These are phyloP conservation scores for Psidium friedrichsthalianum DNA, from an alignment of 345 rosid species.

Conservation along the genomic window DNA sequence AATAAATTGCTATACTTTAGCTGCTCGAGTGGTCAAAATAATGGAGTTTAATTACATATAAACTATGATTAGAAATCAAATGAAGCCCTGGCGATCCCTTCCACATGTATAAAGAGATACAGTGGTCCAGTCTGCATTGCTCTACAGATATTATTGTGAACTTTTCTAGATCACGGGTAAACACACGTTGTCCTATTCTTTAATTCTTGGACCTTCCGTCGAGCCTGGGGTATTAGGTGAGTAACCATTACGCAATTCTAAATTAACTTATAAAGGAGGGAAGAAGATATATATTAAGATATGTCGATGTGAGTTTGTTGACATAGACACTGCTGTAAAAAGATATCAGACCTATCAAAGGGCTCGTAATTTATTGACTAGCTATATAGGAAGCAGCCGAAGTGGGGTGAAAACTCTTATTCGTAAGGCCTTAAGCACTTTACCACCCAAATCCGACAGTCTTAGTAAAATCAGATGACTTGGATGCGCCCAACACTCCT, in stretches of 20 bases:
- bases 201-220: background rate
- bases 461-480: background rate
- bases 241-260: background rate
- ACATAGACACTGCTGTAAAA: background rate
- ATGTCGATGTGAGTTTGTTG: background rate
- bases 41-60: background rate
- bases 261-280: background rate
- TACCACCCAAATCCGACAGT: background rate
- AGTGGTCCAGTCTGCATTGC: background rate
- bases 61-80: background rate
- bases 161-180: background rate
- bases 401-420: background rate
- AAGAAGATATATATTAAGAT: background rate
- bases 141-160: background rate
- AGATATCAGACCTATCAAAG: background rate
- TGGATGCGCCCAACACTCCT: background rate
- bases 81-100: background rate
- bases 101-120: background rate
- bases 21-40: background rate
- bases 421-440: background rate
- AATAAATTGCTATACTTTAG: background rate
- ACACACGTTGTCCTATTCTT: background rate
- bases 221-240: background rate
- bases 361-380: background rate
- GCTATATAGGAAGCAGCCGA: background rate